These are phyloP conservation scores for Corynespora cassiicola DNA, from an alignment of 2,329 filamentous ascomycete species.

Conservation along the genomic window DNA sequence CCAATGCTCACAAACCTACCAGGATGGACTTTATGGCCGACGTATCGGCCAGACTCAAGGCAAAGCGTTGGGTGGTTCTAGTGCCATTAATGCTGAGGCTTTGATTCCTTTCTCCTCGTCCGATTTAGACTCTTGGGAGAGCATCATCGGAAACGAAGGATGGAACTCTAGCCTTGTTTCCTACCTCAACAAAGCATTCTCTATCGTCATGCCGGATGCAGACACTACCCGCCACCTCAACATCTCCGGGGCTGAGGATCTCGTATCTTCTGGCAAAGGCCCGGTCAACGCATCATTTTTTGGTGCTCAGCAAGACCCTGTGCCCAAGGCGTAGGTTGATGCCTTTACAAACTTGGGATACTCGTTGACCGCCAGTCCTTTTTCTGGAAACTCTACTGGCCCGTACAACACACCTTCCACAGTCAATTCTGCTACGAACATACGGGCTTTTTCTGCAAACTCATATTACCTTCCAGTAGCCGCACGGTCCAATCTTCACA, in stretches of 20 bases:
- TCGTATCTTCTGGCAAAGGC: neutral
- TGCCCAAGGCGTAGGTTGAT: slow-evolving; percentile 17
- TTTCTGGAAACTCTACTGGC: slow-evolving; percentile 13
- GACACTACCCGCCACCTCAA: slow-evolving; percentile 9
- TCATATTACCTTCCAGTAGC: slow-evolving; percentile 12
- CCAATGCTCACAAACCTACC: neutral
- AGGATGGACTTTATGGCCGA: slow-evolving; percentile 13
- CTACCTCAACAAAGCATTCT: slow-evolving; percentile 34
- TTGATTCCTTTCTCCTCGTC: slow-evolving; percentile 24
- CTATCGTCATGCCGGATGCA: slow-evolving; percentile 16
- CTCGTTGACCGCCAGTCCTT: slow-evolving; percentile 13
- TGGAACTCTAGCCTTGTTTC: slow-evolving; percentile 28
- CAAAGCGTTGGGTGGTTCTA: slow-evolving; percentile 38
- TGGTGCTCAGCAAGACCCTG: slow-evolving; percentile 8
- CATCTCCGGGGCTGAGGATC: slow-evolving; percentile 5
- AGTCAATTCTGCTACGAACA: slow-evolving; percentile 9
- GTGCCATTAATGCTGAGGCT: slow-evolving; percentile 32
- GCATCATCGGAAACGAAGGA: slow-evolving; percentile 35
- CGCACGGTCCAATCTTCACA: slow-evolving; percentile 9
- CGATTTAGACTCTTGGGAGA: slow-evolving; percentile 40
- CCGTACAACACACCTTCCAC: slow-evolving; percentile 10
- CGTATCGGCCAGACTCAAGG: slow-evolving; percentile 15
- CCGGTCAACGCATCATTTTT: slow-evolving; percentile 11
- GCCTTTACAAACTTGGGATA: slow-evolving; percentile 19
- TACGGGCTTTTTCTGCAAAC: slow-evolving; percentile 6